A percentile compares a stretch with the other conserved stretches of the same genome.
phyloP scores from a whole-genome alignment of 495 filamentous ascomycete genomes.

The Sabuloglossum arenarium region DNA sequence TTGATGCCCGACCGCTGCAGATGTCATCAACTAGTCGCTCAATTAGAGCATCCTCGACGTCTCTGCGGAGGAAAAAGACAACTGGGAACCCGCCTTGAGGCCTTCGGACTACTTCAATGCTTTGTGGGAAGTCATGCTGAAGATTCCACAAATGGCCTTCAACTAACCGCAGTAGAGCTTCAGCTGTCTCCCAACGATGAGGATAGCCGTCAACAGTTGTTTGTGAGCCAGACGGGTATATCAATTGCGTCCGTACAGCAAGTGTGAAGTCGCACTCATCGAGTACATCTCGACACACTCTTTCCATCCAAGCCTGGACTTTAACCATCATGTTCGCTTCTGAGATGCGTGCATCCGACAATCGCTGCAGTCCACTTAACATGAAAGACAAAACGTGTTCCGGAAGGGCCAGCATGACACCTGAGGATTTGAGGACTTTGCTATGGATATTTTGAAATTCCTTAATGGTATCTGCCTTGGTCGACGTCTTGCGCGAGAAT shows the following conservation, averaged over 20 bases:
- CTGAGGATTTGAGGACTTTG: constrained; percentile 12
- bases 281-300: constrained; percentile 32
- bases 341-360: constrained; percentile 23
- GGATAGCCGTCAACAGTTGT: constrained; percentile 13
- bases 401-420: constrained; percentile 25
- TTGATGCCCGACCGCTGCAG: constrained; percentile 16
- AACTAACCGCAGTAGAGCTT: constrained; percentile 23
- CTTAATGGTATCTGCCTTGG: constrained; percentile 19
- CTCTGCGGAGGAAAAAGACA: constrained; percentile 17
- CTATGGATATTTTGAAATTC: constrained; percentile 16
- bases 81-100: constrained; percentile 17
- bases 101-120: constrained; percentile 21
- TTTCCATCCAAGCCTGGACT: constrained; percentile 17
- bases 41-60: constrained; percentile 20
- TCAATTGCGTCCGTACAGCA: constrained; percentile 20
- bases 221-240: constrained; percentile 19
- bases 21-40: constrained; percentile 15
- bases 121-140: constrained; percentile 12
- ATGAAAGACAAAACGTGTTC: constrained; percentile 33
- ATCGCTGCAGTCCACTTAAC: constrained; percentile 17
- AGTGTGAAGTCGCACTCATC: constrained; percentile 36
- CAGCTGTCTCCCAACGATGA: constrained; percentile 18
- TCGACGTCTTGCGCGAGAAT: constrained; percentile 20
- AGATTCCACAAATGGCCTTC: constrained; percentile 15
- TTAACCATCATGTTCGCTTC: constrained; percentile 19